Conservation (phyloP, 140 eudicot genomes). For the Stevia rebaudiana region DNA sequence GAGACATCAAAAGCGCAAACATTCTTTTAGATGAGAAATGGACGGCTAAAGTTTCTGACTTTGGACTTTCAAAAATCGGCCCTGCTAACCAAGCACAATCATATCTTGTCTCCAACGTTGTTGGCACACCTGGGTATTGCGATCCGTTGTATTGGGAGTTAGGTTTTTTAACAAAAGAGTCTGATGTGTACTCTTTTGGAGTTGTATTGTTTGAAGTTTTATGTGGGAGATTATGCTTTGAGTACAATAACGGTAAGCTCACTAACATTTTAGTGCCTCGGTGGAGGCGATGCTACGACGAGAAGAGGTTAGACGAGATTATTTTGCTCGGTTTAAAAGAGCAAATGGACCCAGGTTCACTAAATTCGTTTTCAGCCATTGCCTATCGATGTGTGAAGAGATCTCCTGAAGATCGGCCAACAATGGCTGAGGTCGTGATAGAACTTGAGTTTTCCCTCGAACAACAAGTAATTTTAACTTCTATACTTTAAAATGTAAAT, state of each 20-base stretch:
- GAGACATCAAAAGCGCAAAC: slow-evolving; percentile 7
- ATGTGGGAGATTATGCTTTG: slow-evolving; percentile 2
- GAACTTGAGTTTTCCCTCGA: slow-evolving; percentile 17
- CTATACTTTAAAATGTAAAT: not conserved
- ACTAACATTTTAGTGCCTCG: not conserved
- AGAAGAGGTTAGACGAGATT: slow-evolving; percentile 9
- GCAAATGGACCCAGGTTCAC: slow-evolving; percentile 13
- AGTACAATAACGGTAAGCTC: not conserved
- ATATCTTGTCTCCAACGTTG: slow-evolving; percentile 2
- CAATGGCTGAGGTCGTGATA: slow-evolving; percentile 1
- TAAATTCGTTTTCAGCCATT: slow-evolving; percentile 12
- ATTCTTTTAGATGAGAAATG: not conserved
- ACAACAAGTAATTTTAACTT: not conserved
- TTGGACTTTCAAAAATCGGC: slow-evolving; percentile 8
- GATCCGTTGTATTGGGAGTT: slow-evolving; percentile 4
- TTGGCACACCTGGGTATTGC: slow-evolving; percentile 14
- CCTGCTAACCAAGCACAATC: not conserved
- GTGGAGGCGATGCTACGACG: slow-evolving; percentile 6
- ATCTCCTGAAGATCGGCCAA: slow-evolving; percentile 14
- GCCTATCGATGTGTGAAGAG: slow-evolving; percentile 19
- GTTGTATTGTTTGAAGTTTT: slow-evolving; percentile 7
- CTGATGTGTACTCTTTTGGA: slow-evolving; percentile 5
- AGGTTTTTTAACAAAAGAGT: not conserved
- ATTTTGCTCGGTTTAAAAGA: slow-evolving; percentile 2
- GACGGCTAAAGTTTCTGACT: slow-evolving; percentile 7